Conservation (phyloP, 1,284 basidiomycete species). For the Xerocomus nothofagi region DNA sequence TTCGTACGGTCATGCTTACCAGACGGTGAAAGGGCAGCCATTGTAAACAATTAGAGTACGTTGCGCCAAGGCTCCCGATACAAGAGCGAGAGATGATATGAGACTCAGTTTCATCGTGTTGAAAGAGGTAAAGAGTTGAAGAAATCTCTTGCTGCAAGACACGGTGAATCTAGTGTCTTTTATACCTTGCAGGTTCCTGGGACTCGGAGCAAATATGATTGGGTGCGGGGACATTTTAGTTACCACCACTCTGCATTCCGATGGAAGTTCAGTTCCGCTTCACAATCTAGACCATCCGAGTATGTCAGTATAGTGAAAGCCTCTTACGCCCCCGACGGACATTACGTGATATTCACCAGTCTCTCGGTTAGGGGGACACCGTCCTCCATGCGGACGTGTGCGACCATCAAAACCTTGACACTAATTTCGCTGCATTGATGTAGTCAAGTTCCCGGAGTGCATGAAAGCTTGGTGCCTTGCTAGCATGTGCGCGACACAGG, state of each 20-base stretch:
- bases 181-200: constrained; percentile 10
- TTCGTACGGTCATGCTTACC: constrained; percentile 23
- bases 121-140: background rate
- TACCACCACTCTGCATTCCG: background rate
- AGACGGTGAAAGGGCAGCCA: constrained; percentile 40
- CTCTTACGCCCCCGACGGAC: no score
- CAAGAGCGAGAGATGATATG: constrained; percentile 23
- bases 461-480: background rate
- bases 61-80: constrained; percentile 28
- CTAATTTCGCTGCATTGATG: background rate
- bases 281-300: background rate
- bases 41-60: constrained; percentile 41
- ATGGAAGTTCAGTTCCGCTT: background rate
- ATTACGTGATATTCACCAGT: background rate
- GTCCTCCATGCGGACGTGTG: background rate
- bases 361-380: background rate
- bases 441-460: background rate
- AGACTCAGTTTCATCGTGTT: constrained; percentile 19
- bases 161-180: background rate
- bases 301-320: no score
- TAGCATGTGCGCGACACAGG: background rate
- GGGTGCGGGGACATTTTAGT: background rate
- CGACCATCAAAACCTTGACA: background rate
- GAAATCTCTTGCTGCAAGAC: background rate
- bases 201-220: background rate